Evolutionary conservation across 306 rosid genomes (phyloP), one percentile per base, ranked within the genome.

Genomic region (Fagus sylvatica): DNA sequence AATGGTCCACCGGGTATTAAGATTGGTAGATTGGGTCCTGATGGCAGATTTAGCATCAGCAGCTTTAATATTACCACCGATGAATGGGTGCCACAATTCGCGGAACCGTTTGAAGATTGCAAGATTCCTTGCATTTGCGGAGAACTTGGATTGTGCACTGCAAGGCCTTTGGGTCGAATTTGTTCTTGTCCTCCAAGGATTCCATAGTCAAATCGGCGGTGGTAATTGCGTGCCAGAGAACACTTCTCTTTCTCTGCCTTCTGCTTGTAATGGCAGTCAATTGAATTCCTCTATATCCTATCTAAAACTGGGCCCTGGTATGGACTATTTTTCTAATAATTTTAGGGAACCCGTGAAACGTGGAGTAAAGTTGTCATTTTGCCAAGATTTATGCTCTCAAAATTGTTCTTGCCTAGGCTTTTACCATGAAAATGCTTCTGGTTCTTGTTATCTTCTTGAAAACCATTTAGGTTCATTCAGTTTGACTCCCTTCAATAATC

Each of bases 401-500:
- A 79, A 82, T 71, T 92, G 98, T 82, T 90, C 92, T 43, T 94
- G 98, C 84, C 70, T 88, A 60, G 98, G 93, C 68, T 13, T 92
- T 83, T 92, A 88, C 74, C 83, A 79, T 83, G 71, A 65, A 64
- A 89, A 77, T 67, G 75, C 91, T 37, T 81, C 91, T 34, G 89
- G 93, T 65, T 89, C 92, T 69, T 94, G 98, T 84, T 87, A 85
- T 66, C 9, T 81, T 80, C 79, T 92, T 83, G 82, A 88, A 75
- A 79, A 85, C 71, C 77, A 78, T 57, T 80, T 94, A 80, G 98
- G 95, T 19, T 92, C 98, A 59, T 65, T 92, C 69, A 74, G 74
- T 73, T 65, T 75, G 32, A 72, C 86, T 76, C 36, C 77, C 70
- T 33, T 54, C 66, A 48, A 69, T 37, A 72, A 37, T n/a, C 81